Base-by-base conservation (phyloP, 352 stramenopile genomes). In the Aphanomyces astaci region DNA sequence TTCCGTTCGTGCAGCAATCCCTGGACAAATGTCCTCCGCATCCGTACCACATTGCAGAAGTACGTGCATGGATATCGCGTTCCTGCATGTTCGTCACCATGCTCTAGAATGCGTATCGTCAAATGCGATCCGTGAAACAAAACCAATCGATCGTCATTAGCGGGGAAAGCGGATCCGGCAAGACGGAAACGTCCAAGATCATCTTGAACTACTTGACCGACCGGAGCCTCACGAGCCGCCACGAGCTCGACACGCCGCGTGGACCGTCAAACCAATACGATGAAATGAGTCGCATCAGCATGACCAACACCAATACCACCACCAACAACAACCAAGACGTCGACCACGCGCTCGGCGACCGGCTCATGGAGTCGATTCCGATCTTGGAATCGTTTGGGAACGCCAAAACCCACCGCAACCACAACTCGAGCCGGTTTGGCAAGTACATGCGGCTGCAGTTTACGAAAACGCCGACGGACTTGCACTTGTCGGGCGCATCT, bases 291-390 rank as follows among this genome's bases (percentile, higher is more conserved):
- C 80, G 2, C 82, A 71, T 17, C 13, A 43, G 17, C 32, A 59
- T 10, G 36, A 46, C 15, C 74, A 72, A 22, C 76, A 74, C 60
- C 72, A 62, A 46, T 87, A 89, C 59, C 66, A 89, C 15, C 87
- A 81, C 45, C 83, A 48, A 89, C 78, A 0, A 91, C n/a, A n/a
- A n/a, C n/a, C n/a, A n/a, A n/a, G 36, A 15, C 36, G 15, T 43
- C 7, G 36, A 43, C 7, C 80, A 84, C 10, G 78, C 79, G 15
- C 76, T 94, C 2, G 85, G 83, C 2, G 80, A 87, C 36, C 75
- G 85, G 9, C 73, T 94, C 19, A 92, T 91, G 86, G 84, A 92
- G 70, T 92, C 84, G 3, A 92, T 90, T 51, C 96, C 96, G 11
- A 98, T 81, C 32, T 70, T 81, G 2, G 75, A 81, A 55, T 72